Evolutionary conservation across 31 red algal genomes (phyloP).

Genomic region (Endocladia muricata): DNA sequence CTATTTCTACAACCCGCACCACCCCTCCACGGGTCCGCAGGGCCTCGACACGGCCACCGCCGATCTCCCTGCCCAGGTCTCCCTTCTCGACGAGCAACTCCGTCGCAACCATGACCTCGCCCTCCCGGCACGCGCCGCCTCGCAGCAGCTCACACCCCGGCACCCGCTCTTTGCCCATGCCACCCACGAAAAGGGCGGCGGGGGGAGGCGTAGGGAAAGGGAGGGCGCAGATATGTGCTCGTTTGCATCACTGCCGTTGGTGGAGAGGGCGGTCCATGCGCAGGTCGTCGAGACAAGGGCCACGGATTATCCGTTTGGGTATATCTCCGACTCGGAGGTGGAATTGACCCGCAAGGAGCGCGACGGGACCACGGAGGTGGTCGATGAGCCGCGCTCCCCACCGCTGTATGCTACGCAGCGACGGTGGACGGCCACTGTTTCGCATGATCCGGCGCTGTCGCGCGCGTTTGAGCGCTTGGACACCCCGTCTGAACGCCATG

Average conservation of each 20-base stretch:
- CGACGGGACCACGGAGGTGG: conserved; percentile 36
- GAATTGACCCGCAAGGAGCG: conserved; percentile 54
- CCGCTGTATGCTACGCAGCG: conserved; percentile 14
- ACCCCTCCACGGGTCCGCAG: not conserved
- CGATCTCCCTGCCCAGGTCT: not conserved
- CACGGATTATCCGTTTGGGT: conserved; percentile 45
- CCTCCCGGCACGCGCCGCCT: not conserved
- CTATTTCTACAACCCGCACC: conserved; percentile 79
- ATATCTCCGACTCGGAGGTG: conserved; percentile 54
- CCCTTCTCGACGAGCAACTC: not conserved
- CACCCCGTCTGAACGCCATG: not conserved
- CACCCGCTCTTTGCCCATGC: not conserved
- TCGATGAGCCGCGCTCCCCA: conserved; percentile 48
- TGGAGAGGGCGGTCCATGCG: not conserved
- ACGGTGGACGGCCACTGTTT: conserved; percentile 25
- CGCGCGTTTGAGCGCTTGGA: not conserved
- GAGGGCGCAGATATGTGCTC: not conserved
- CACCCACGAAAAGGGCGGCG: too few relatives aligned
- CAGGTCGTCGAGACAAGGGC: conserved; percentile 16
- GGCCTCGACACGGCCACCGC: not conserved
- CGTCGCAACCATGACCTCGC: not conserved
- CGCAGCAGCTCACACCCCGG: not conserved
- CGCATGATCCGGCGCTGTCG: conserved; percentile 2
- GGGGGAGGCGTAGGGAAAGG: too few relatives aligned
- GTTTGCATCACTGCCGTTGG: not conserved